Base-by-base conservation (phyloP, 1,284 basidiomycete species). In the Apiotrichum akiyoshidainum region DNA sequence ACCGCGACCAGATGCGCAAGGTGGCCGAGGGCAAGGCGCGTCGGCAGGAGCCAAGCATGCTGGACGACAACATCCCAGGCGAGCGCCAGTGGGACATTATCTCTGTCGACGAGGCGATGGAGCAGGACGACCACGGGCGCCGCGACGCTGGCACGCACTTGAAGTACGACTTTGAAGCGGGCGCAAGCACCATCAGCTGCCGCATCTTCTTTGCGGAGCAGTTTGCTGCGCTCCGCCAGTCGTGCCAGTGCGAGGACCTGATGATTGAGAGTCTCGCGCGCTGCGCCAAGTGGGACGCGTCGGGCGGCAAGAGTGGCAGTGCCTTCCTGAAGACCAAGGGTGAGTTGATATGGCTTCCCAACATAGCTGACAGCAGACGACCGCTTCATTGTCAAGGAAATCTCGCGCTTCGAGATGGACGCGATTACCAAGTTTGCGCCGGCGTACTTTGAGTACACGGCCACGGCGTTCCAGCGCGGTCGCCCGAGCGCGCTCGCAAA, bases 371-470 rank as follows among this genome's bases (percentile, higher is more conserved):
- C 34, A 5, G 41, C 68, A 91, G 96, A 99, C 74, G 93, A 98
- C 73, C 91, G 96, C 5, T 95, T 99, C 80, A 94, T 99, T 65
- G 92, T 96, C 49, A 99, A 99, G 73, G 95, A 97, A 71, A 85
- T 99, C 35, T 96, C 93, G 0, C 84, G 86, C 57, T 83, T 90
- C 42, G 96, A 99, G 75, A 82, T 98, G 68, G 92, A 97, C 71
- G 90, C 91, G 0, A 90, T 99, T 84, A 91, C 94, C 68, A 92
- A 90, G 9, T 99, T 99, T 78, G 96, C 93, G 10, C 95, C 95
- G 0, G 89, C 91, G 4, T 99, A 99, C 77, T 99, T 99, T 72
- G 89, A 94, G 67, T 99, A 99, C 76, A 93, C 98, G 86, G 88
- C 90, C 86, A 89, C 70, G 49, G 76, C 68, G 22, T 74, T 68